Percentiles rank a stretch among this genome's conserved stretches.
Evolutionary conservation across 805 yeast species (phyloP).

Genomic region (Pichia membranifaciens): DNA sequence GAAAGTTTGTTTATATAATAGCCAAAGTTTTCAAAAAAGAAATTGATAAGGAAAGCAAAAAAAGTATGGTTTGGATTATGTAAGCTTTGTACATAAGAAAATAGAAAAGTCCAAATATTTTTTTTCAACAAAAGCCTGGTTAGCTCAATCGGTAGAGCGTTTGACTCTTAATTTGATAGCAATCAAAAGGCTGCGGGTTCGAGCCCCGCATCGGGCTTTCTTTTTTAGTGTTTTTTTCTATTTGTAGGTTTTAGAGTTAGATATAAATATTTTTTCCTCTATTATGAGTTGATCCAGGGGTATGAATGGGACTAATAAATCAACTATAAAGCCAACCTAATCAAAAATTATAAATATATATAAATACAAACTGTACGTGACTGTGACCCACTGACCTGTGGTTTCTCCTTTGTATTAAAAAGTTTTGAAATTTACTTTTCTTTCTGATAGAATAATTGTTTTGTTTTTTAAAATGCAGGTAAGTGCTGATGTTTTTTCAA

Average conservation of each 20-base stretch:
- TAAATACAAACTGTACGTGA: neutral
- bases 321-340: neutral
- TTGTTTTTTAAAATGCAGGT: neutral
- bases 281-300: too few relatives aligned
- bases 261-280: too few relatives aligned
- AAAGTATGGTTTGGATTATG: too few relatives aligned
- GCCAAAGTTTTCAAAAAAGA: too few relatives aligned
- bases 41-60: too few relatives aligned
- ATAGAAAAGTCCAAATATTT: too few relatives aligned
- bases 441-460: neutral
- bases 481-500: conserved; percentile 19
- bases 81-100: too few relatives aligned
- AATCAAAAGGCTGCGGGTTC: conserved; percentile 20
- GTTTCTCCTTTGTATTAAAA: neutral
- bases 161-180: conserved; percentile 14
- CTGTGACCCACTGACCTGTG: neutral
- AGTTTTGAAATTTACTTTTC: neutral
- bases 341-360: too few relatives aligned
- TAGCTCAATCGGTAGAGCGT: conserved; percentile 20
- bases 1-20: too few relatives aligned
- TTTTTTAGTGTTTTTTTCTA: conserved; percentile 4
- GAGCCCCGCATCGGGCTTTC: conserved; percentile 19
- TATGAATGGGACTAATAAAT: neutral
- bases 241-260: too few relatives aligned
- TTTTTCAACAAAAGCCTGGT: conserved; percentile 11